phyloP scores from a whole-genome alignment of 2,329 filamentous ascomycete genomes.

The Aspergillus udagawae region DNA sequence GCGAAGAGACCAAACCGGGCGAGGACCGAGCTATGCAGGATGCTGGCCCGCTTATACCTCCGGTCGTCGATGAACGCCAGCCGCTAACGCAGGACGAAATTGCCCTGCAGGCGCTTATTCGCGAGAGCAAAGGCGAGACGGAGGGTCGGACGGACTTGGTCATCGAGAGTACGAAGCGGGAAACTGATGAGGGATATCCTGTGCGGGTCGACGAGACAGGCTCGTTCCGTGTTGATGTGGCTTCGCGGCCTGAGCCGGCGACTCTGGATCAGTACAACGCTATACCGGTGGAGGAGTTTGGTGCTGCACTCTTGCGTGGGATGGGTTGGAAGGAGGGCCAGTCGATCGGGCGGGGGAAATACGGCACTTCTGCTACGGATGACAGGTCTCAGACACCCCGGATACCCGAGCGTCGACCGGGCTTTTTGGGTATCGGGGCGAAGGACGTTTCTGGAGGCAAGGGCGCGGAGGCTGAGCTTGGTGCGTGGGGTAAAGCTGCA shows the following conservation, averaged over 20 bases:
- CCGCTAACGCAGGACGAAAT: slow-evolving; percentile 56
- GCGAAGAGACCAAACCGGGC: slow-evolving; percentile 14
- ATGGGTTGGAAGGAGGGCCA: slow-evolving; percentile 89
- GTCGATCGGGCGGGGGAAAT: slow-evolving; percentile 53
- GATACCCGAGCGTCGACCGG: slow-evolving; percentile 66
- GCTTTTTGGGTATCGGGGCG: slow-evolving; percentile 81
- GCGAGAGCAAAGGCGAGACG: slow-evolving; percentile 45
- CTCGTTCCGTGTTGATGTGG: slow-evolving; percentile 66
- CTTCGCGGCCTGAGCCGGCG: slow-evolving; percentile 67
- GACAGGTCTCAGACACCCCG: slow-evolving; percentile 57
- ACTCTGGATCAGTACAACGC: slow-evolving; percentile 80
- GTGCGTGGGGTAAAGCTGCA: slow-evolving; percentile 69
- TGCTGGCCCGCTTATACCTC: slow-evolving; percentile 7
- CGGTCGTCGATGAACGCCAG: slow-evolving; percentile 19
- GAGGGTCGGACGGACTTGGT: slow-evolving; percentile 47
- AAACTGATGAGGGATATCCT: slow-evolving; percentile 16
- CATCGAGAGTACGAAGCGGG: slow-evolving; percentile 42
- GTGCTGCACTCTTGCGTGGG: slow-evolving; percentile 79
- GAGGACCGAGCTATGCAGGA: slow-evolving; percentile 29
- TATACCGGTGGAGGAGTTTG: slow-evolving; percentile 92
- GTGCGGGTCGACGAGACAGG: slow-evolving; percentile 44
- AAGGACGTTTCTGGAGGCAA: slow-evolving; percentile 64
- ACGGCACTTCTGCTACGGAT: slow-evolving; percentile 37
- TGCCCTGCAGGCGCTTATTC: slow-evolving; percentile 65
- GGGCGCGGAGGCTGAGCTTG: slow-evolving; percentile 64